Evolutionary conservation across 208 protist genomes (phyloP).

Genomic region (Lotmaria passim): DNA sequence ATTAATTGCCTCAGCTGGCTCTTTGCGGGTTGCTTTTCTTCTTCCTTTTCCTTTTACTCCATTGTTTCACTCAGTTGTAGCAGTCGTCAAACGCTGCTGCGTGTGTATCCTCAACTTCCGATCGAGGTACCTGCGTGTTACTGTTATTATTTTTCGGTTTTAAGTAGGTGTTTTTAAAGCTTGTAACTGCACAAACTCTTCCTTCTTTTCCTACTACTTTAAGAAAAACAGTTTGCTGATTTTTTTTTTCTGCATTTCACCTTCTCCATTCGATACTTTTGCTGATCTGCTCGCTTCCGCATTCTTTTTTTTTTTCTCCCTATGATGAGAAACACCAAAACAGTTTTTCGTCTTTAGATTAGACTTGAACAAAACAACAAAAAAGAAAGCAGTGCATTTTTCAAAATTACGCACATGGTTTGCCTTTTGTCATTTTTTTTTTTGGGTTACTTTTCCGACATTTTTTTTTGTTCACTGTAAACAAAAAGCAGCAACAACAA

Average conservation of each 20-base stretch:
- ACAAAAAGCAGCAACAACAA: too few species aligned
- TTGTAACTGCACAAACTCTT: too few species aligned
- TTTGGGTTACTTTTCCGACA: not conserved
- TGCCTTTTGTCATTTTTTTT: not conserved
- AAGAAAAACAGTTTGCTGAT: slow-evolving; percentile 6
- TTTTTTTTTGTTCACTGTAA: too few species aligned
- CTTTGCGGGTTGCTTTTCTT: not conserved
- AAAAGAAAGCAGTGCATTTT: not conserved
- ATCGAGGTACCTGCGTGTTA: too few species aligned
- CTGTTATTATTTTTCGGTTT: too few species aligned
- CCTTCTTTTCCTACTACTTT: slow-evolving; percentile 6
- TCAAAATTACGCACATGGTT: not conserved
- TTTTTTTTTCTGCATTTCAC: slow-evolving; percentile 13
- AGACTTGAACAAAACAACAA: not conserved
- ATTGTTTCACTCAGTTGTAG: not conserved
- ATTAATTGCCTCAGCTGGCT: not conserved
- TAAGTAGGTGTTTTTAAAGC: too few species aligned
- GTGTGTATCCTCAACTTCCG: too few species aligned
- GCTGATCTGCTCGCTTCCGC: slow-evolving; percentile 2
- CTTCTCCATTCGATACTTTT: not conserved
- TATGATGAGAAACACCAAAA: too few species aligned
- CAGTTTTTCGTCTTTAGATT: slow-evolving; percentile 18
- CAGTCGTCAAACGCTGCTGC: too few species aligned
- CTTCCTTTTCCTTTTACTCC: not conserved
- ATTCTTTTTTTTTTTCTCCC: not conserved